Evolutionary conservation across 768 basidiomycete genomes (phyloP).

Genomic region (Pulveroboletus sp.): DNA sequence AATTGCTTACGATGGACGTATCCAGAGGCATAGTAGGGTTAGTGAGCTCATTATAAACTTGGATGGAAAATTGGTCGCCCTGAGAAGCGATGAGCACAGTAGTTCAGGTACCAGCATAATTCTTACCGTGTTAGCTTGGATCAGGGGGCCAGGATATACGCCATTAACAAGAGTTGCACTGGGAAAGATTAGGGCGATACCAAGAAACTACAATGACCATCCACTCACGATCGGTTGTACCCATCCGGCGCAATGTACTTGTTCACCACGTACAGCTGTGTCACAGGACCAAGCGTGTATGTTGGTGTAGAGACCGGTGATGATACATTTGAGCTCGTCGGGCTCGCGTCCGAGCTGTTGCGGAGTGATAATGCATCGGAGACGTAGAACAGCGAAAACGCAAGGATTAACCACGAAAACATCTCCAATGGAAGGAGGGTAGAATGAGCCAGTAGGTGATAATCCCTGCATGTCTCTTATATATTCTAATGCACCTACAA

Average conservation of each 20-base stretch:
- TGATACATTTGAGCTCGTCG: too few species aligned
- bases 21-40: constrained; percentile 46
- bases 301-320: background rate
- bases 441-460: too few species aligned
- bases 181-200: background rate
- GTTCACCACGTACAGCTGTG: constrained; percentile 36
- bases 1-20: constrained; percentile 39
- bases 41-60: constrained; percentile 43
- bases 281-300: constrained; percentile 18
- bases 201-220: background rate
- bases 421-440: background rate
- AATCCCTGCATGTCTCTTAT: background rate
- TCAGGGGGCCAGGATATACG: constrained; percentile 45
- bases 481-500: background rate
- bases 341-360: background rate
- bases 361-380: constrained; percentile 5
- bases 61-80: constrained; percentile 39
- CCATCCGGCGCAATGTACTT: constrained; percentile 46
- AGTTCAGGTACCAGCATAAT: background rate
- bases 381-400: constrained; percentile 3
- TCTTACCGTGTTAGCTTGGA: constrained; percentile 36
- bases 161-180: constrained; percentile 46
- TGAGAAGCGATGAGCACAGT: constrained; percentile 14
- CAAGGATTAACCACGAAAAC: constrained; percentile 6
- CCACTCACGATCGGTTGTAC: constrained; percentile 37